Base-by-base conservation (phyloP, 768 basidiomycete species). In the Sarcomyxa edulis region DNA sequence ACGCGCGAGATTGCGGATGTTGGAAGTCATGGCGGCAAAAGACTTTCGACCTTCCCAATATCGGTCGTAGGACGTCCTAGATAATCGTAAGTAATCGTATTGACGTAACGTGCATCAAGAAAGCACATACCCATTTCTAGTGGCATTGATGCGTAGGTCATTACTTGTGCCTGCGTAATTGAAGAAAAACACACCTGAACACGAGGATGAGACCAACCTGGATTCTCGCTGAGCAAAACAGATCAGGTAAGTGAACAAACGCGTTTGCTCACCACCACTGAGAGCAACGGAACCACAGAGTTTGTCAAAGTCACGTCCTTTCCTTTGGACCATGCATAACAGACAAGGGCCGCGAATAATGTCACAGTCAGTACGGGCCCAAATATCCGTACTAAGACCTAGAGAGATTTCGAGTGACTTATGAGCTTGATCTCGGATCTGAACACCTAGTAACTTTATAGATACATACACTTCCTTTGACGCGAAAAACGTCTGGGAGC, bases 1-100 rank as follows among this genome's bases (percentile, higher is more conserved):
- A 18, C 89, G 81, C 8, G 82, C 61, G 32, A 93, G 69, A 56
- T 84, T 90, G 44, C 89, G 84, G 37, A 79, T 76, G 52, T 82
- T 79, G 10, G 88, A 74, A 8, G 73, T 77, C 40, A 94, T 56
- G 6, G 76, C 50, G 0, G 83, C 80, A 52, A 93, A 93, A 29
- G 80, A 76, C 58, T 87, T 95, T 47, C 93, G 71, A 33, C 92
- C 93, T 65, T 93, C 91, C 72, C 81, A 88, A 51, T 81, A 90
- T 23, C 87, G 80, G 50, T 91, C 86, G 49, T 90, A 92, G 6
- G 86, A 89, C 16, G 86, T 90, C 36, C 82, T 88, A 40, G 47
- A 44, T 35, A 37, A 14, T 35, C 29, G 14, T 42, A 23, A 22
- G 35, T 31, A 20, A 6, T n/a, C n/a, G n/a, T n/a, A n/a, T n/a